These are phyloP conservation scores for Penicillium sp. DNA, from an alignment of 2,329 filamentous ascomycete genomes.

Conservation along the genomic window DNA sequence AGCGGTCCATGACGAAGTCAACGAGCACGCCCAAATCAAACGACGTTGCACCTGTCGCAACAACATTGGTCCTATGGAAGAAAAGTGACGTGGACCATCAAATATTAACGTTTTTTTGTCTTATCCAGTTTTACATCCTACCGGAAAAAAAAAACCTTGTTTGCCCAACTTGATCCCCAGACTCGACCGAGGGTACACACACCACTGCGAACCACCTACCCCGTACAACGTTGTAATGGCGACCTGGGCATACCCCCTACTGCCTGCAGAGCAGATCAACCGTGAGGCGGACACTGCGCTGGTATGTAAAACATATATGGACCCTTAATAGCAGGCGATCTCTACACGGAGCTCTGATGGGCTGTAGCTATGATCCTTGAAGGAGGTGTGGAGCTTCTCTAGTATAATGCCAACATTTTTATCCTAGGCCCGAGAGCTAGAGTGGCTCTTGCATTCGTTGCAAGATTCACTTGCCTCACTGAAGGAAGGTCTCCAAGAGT, in stretches of 20 bases:
- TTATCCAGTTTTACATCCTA: slow-evolving; percentile 6
- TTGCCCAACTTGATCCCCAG: not conserved
- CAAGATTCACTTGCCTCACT: slow-evolving; percentile 62
- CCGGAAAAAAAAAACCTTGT: not conserved
- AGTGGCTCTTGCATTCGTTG: slow-evolving; percentile 63
- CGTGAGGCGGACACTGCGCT: slow-evolving; percentile 55
- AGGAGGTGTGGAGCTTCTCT: slow-evolving; percentile 15
- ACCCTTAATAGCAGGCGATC: not conserved
- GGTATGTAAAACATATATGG: slow-evolving; percentile 37
- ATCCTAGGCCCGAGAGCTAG: slow-evolving; percentile 56
- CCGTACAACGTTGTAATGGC: slow-evolving; percentile 49
- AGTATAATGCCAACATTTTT: slow-evolving; percentile 11
- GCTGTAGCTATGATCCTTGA: not conserved
- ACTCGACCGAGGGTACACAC: not conserved
- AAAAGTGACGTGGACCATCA: slow-evolving; percentile 27
- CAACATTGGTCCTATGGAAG: slow-evolving; percentile 3
- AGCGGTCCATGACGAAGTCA: slow-evolving; percentile 35
- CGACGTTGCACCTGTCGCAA: slow-evolving; percentile 31
- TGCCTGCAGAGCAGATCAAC: slow-evolving; percentile 52
- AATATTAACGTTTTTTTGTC: slow-evolving; percentile 17
- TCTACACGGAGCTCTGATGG: not conserved
- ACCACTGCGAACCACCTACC: not conserved
- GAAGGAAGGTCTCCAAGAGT: slow-evolving; percentile 78
- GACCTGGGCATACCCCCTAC: slow-evolving; percentile 61
- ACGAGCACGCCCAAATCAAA: slow-evolving; percentile 9